phyloP scores from a whole-genome alignment of 164 flowering plant species.

The Vitis cinerea region DNA sequence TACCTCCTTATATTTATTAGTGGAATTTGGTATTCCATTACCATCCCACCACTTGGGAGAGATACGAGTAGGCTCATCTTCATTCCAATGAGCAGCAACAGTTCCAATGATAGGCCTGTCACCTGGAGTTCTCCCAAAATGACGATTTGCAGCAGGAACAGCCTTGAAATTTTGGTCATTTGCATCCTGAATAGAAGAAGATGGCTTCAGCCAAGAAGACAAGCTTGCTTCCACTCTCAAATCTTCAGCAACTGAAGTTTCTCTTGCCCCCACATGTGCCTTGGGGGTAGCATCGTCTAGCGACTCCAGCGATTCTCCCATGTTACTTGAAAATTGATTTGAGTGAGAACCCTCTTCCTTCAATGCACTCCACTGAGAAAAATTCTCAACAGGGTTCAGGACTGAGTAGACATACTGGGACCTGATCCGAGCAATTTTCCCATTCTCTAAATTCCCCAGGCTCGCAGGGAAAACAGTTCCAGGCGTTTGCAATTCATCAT shows the following conservation, averaged over 20 bases:
- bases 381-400: constrained; percentile 48
- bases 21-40: constrained; percentile 96
- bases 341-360: constrained; percentile 36
- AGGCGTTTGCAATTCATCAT: constrained; percentile 93
- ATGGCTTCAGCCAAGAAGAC: constrained; percentile 62
- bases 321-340: constrained; percentile 15
- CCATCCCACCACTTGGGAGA: constrained; percentile 86
- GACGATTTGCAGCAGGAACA: constrained; percentile 20
- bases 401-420: constrained; percentile 75
- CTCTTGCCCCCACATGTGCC: constrained; percentile 17
- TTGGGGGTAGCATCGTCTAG: constrained; percentile 16
- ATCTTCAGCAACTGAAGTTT: constrained; percentile 21
- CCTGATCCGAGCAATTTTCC: constrained; percentile 53
- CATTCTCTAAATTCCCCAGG: constrained; percentile 28
- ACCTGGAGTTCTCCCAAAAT: constrained; percentile 31
- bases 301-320: constrained; percentile 28
- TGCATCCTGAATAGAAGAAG: constrained; percentile 19
- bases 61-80: constrained; percentile 41
- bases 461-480: constrained; percentile 74
- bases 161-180: constrained; percentile 10
- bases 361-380: constrained; percentile 37
- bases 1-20: constrained; percentile 95
- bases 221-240: constrained; percentile 50
- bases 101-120: constrained; percentile 85
- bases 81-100: constrained; percentile 85